These are phyloP conservation scores for Pseudisothecium myosuroides DNA, from an alignment of 225 moss, liverwort and hornwort genomes.

Conservation along the genomic window DNA sequence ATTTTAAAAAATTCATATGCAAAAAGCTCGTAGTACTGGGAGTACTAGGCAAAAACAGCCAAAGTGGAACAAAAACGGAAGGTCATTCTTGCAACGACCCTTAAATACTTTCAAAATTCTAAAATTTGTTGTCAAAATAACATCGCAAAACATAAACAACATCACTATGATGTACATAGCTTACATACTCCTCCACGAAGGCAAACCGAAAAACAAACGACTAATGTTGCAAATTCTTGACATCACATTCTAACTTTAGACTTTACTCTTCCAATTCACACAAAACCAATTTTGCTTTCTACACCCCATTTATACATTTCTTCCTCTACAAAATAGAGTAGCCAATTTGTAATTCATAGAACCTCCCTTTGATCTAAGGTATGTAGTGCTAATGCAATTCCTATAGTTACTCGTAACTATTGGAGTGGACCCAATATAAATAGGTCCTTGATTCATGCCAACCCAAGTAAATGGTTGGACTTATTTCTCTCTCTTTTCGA, in stretches of 20 bases:
- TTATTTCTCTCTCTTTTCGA: not conserved
- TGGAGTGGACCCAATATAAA: not conserved
- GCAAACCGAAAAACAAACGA: not conserved
- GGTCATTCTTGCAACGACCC: no score
- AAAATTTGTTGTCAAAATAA: not conserved
- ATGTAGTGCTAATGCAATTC: not conserved
- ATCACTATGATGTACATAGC: accelerated
- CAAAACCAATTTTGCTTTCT: not conserved
- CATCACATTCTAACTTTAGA: not conserved
- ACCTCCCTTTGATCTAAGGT: no score
- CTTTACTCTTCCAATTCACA: not conserved
- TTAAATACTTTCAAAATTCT: not conserved
- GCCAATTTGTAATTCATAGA: not conserved
- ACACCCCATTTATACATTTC: not conserved
- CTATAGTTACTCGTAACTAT: not conserved
- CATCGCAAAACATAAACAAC: not conserved
- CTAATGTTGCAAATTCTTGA: accelerated
- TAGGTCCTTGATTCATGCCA: not conserved
- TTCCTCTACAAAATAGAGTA: not conserved
- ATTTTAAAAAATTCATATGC: no score
- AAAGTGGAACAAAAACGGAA: no score
- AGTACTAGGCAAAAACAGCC: no score
- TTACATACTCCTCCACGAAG: not conserved
- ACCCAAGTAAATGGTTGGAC: not conserved
- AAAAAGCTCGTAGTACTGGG: no score